These are phyloP conservation scores for Plantago elongata DNA, from an alignment of 257 asterid species.

Conservation along the genomic window DNA sequence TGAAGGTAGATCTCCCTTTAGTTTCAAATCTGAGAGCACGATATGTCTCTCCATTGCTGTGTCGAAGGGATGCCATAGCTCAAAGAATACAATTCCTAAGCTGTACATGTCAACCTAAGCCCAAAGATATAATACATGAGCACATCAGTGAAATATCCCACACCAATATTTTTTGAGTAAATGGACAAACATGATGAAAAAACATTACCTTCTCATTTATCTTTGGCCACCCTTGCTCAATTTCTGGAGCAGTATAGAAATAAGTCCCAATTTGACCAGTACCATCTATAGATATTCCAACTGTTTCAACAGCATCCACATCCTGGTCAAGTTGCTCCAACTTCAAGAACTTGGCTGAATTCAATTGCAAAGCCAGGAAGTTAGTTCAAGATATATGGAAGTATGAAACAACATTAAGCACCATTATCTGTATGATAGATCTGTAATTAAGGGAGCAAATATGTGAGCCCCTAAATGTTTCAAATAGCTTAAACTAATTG, in stretches of 20 bases:
- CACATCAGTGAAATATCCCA: constrained; percentile 14
- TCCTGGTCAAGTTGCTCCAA: constrained; percentile 96
- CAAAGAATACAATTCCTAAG: constrained; percentile 87
- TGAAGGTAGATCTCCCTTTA: constrained; percentile 83
- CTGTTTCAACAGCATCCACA: constrained; percentile 58
- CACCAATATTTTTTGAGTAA: constrained; percentile 6
- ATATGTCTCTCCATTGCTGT: constrained; percentile 95
- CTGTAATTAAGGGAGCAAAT: too few species aligned
- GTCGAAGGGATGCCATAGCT: constrained; percentile 96
- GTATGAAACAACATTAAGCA: background rate
- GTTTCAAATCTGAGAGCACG: constrained; percentile 78
- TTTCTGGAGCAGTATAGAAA: constrained; percentile 96
- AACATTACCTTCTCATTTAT: constrained; percentile 77
- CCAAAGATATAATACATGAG: constrained; percentile 21
- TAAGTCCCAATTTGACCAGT: constrained; percentile 97
- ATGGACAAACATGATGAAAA: constrained; percentile 8
- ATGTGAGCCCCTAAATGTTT: too few species aligned
- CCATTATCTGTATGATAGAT: too few species aligned
- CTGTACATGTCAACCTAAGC: constrained; percentile 91
- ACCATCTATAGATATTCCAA: constrained; percentile 79
- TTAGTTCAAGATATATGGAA: constrained; percentile 14
- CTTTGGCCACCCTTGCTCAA: constrained; percentile 98
- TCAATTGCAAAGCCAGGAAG: constrained; percentile 15
- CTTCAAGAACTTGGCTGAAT: constrained; percentile 89
- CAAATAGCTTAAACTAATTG: too few species aligned